phyloP scores from a whole-genome alignment of 805 yeast species.

The Lipomyces yamadae region DNA sequence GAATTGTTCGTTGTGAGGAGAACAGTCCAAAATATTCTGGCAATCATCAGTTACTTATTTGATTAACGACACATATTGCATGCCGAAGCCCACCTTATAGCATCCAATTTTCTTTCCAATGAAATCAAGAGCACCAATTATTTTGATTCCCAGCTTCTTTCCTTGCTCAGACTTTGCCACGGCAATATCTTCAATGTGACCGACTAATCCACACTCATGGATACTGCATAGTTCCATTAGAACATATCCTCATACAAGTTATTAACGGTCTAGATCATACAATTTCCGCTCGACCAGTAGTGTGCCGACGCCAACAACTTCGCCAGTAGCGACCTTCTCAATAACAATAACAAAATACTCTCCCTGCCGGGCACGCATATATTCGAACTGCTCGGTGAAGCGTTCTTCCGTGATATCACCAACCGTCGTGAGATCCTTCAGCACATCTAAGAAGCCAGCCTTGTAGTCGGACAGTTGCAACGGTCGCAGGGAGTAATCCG shows the following conservation, averaged over 20 bases:
- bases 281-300: slow-evolving; percentile 75
- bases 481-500: slow-evolving; percentile 70
- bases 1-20: slow-evolving; percentile 77
- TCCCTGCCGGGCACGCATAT: slow-evolving; percentile 60
- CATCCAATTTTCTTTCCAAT: slow-evolving; percentile 69
- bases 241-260: neutral
- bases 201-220: slow-evolving; percentile 82
- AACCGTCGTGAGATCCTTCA: slow-evolving; percentile 77
- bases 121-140: slow-evolving; percentile 65
- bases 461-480: slow-evolving; percentile 60
- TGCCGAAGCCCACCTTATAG: slow-evolving; percentile 63
- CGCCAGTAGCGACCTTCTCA: slow-evolving; percentile 51
- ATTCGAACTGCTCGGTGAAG: slow-evolving; percentile 58
- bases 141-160: slow-evolving; percentile 69
- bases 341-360: slow-evolving; percentile 76
- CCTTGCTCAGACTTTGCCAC: slow-evolving; percentile 80
- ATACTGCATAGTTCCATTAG: slow-evolving; percentile 48
- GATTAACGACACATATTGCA: neutral
- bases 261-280: slow-evolving; percentile 13
- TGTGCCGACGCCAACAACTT: slow-evolving; percentile 83
- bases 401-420: slow-evolving; percentile 64
- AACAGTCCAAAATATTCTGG: slow-evolving; percentile 74
- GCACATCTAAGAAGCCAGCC: slow-evolving; percentile 65
- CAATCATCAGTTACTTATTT: neutral
- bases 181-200: slow-evolving; percentile 95